Percentiles rank a stretch among this genome's conserved stretches.
Conservation (phyloP, 495 filamentous ascomycete genomes). For the Rhizodiscina lignyota region DNA sequence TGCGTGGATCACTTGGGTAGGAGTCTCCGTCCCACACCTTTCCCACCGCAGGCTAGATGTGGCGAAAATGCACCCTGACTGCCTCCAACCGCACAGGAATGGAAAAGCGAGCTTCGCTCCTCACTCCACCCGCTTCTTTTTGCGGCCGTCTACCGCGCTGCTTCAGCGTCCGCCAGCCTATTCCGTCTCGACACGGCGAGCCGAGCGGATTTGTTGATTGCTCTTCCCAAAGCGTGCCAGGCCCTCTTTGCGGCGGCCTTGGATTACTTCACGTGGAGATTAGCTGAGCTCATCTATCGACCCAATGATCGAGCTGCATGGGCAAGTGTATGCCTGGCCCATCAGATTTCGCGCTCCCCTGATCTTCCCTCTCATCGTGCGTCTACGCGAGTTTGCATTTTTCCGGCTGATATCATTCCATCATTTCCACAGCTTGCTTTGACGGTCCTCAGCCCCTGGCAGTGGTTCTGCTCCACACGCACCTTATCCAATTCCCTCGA, state of each 20-base stretch:
- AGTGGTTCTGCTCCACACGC: slow-evolving; percentile 88
- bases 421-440: slow-evolving; percentile 40
- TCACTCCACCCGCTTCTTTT: slow-evolving; percentile 84
- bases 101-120: slow-evolving; percentile 75
- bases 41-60: too few species aligned
- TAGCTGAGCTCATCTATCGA: slow-evolving; percentile 61
- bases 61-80: too few species aligned
- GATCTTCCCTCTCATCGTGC: too few species aligned
- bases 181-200: slow-evolving; percentile 30
- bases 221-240: slow-evolving; percentile 60
- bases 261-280: slow-evolving; percentile 81
- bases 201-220: slow-evolving; percentile 46
- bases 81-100: too few species aligned
- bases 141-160: slow-evolving; percentile 53
- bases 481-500: slow-evolving; percentile 91
- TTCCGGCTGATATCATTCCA: too few species aligned
- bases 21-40: too few species aligned
- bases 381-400: too few species aligned
- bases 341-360: too few species aligned
- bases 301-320: slow-evolving; percentile 36
- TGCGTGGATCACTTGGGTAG: slow-evolving; percentile 93
- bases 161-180: slow-evolving; percentile 33
- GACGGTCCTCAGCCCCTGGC: slow-evolving; percentile 75
- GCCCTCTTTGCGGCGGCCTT: slow-evolving; percentile 58
- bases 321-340: slow-evolving; percentile 53